Evolutionary conservation across 2,329 filamentous ascomycete genomes (phyloP), one percentile per base, ranked within the genome.

Genomic region (Pyrenochaeta sp.): DNA sequence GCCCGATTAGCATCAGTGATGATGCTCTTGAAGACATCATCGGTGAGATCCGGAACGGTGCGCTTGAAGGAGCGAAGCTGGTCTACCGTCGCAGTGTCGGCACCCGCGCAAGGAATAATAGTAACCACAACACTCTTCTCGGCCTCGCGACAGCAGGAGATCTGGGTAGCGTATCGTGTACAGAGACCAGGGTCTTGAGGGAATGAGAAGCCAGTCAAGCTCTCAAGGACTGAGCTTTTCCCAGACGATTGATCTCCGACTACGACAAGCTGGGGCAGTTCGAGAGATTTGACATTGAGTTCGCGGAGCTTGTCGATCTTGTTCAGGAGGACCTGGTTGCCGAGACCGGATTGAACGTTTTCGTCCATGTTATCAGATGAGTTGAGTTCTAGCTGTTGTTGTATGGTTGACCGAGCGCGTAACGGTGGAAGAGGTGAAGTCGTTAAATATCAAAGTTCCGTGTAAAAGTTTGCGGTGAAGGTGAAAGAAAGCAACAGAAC

Each of bases 121-220:
- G 54, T 49, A 6, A 50, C 37, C 13, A 39, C 34, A 2, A 52
- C 50, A 12, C 37, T 25, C 36, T 58, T 24, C 59, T 15, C 54
- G 22, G 1, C 8, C 3, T 71, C 61, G 36, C 75, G 68, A 0
- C 75, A 75, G 44, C 79, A 77, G 15, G 73, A 79, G 34, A 83
- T 82, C 56, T 83, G 77, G 0, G 81, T 83, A 0, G 81, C 79
- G 64, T 80, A 82, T 2, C 78, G 65, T 2, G 80, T 83, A 46
- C 80, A 82, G 0, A 81, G 66, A 0, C 74, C 76, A 48, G 66
- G 71, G n/a, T 76, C 71, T 5, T 74, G 73, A 27, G 79, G 80
- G 49, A 81, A 79, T 1, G 72, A 75, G 0, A 80, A 54, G 4
- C 66, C 61, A 2, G 74, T 78, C 53, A 77, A 10, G 50, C 69